Evolutionary conservation across 2,329 filamentous ascomycete genomes (phyloP), one percentile per base, ranked within the genome.

Genomic region (Coniochaeta sp.): DNA sequence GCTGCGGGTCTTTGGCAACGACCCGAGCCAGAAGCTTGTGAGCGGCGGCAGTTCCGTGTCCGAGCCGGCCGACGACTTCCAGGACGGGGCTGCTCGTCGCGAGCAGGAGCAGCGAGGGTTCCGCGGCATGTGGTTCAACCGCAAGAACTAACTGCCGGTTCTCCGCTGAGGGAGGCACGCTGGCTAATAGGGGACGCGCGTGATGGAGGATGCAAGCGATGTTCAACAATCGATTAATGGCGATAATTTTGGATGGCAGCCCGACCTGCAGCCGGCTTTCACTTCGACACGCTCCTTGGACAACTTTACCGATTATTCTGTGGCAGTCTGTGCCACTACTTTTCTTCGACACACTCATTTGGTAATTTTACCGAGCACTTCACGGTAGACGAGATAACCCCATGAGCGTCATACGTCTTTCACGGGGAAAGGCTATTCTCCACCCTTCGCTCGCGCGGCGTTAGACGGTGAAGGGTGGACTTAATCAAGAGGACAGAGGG

Each of bases 61-160:
- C 28, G 74, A 80, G 50, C 72, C 73, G 1, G 70, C 70, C 1
- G 77, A 76, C 62, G 76, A 77, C 26, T 79, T 82, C 64, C 76
- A 84, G 64, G 85, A 88, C 67, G 84, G 84, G 7, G 85, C 85
- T 12, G 85, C 85, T 1, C 76, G 80, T 34, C 78, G 85, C 14
- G 85, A 88, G 70, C 69, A 70, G 16, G 72, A 80, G 60, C 80
- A 87, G 71, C 80, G 85, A 26, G 84, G 85, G n/a, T 82, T 87
- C 61, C 73, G 77, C 43, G 75, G 77, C 57, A 67, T 77, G 58
- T 67, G 65, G 65, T 65, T 62, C 65, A 65, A 61, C 58, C 69
- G 69, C 62, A 67, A 43, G 47, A 61, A 60, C 28, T 63, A 60
- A 60, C n/a, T 43, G 44, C 2, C 55, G 6, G 14, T n/a, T 50